A percentile compares a stretch with the other conserved stretches of the same genome.
These are phyloP conservation scores for Diphasiastrum complanatum DNA, from an alignment of 83 land plant species.

Conservation along the genomic window DNA sequence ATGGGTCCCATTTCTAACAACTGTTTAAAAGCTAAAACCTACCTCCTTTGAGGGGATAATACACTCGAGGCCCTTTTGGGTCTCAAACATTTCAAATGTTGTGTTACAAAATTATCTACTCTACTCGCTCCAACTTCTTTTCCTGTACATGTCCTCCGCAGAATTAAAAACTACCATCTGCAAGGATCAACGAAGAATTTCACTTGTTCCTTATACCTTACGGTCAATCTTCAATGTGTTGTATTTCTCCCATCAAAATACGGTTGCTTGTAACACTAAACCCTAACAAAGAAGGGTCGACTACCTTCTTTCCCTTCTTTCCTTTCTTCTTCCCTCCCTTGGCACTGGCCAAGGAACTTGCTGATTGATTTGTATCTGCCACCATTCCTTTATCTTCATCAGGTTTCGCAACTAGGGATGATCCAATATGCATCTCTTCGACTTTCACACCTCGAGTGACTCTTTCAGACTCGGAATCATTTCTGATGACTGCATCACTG, in stretches of 20 bases:
- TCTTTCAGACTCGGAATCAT: constrained; percentile 4
- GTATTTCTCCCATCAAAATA: constrained; percentile 98
- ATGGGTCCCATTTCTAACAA: too few relatives aligned
- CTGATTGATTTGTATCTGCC: constrained; percentile 11
- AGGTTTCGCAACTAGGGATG: constrained; percentile 3
- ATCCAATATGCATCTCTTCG: constrained; percentile 18
- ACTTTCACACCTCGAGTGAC: constrained; percentile 8
- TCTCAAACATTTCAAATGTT: too few relatives aligned
- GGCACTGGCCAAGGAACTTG: neutral
- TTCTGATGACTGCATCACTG: constrained; percentile 21
- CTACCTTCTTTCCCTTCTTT: constrained; percentile 89
- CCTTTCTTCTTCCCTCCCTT: constrained; percentile 60
- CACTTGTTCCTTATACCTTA: too few relatives aligned
- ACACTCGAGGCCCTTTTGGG: too few relatives aligned
- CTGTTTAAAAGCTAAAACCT: too few relatives aligned
- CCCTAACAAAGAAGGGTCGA: constrained; percentile 92
- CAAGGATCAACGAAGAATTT: too few relatives aligned
- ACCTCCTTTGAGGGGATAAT: too few relatives aligned
- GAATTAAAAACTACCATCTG: too few relatives aligned
- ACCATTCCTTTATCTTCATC: constrained; percentile 5
- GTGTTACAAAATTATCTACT: too few relatives aligned
- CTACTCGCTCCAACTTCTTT: too few relatives aligned
- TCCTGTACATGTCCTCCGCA: too few relatives aligned
- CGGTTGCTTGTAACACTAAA: constrained; percentile 96
- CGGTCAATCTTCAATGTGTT: constrained; percentile 78